These are phyloP conservation scores for Dryadomyces quercus-mongolicae DNA, from an alignment of 2,329 filamentous ascomycete species.

Conservation along the genomic window DNA sequence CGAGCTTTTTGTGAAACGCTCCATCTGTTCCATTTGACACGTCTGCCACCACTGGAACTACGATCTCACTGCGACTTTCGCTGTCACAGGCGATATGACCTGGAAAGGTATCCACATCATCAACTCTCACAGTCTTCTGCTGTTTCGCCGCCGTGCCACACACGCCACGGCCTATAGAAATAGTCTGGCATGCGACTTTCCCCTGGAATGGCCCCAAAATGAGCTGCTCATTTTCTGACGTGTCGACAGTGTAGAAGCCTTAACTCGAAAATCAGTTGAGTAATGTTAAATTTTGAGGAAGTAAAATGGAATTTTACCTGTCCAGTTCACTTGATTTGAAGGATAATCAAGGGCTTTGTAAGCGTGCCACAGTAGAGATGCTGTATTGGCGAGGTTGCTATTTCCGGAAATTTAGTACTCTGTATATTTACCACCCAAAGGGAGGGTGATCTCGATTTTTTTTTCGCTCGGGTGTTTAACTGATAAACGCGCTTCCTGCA, in stretches of 20 bases:
- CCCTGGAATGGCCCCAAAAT: constrained; percentile 74
- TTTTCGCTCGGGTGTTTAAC: not conserved
- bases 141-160: constrained; percentile 58
- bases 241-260: constrained; percentile 65
- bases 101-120: constrained; percentile 61
- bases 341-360: constrained; percentile 60
- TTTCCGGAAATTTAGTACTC: not conserved
- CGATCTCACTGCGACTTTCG: constrained; percentile 66
- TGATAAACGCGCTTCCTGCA: not conserved
- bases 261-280: not conserved
- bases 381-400: constrained; percentile 66
- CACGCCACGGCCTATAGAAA: constrained; percentile 60
- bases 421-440: too few species aligned
- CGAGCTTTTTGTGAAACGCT: constrained; percentile 9
- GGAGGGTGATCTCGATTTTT: not conserved
- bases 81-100: constrained; percentile 76
- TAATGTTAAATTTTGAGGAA: not conserved
- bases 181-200: constrained; percentile 69
- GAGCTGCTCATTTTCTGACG: constrained; percentile 29
- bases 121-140: constrained; percentile 50
- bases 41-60: constrained; percentile 53
- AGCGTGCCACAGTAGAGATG: constrained; percentile 68
- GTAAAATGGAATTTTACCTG: constrained; percentile 30
- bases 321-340: constrained; percentile 63
- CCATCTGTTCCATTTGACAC: not conserved